These are phyloP conservation scores for Diplodia scrobiculata DNA, from an alignment of 2,329 filamentous ascomycete genomes.

Conservation along the genomic window DNA sequence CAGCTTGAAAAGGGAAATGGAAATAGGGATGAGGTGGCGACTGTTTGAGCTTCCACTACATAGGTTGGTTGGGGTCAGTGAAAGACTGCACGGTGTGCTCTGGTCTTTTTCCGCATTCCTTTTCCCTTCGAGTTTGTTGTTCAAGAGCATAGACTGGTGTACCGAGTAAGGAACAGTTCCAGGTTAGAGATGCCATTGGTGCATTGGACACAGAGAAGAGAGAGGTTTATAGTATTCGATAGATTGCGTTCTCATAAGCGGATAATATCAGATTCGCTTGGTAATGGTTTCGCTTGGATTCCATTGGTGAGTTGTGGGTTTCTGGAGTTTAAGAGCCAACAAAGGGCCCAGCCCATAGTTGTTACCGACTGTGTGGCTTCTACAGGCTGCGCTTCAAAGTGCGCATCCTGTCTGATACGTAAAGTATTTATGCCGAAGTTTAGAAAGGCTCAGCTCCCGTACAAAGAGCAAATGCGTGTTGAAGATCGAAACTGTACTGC, in stretches of 20 bases:
- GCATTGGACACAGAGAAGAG: not conserved
- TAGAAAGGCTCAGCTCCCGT: not conserved
- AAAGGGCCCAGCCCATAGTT: not conserved
- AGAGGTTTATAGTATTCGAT: not conserved
- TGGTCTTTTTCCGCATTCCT: no score
- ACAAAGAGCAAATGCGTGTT: not conserved
- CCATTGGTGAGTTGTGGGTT: no score
- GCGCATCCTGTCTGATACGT: not conserved
- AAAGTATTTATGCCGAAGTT: not conserved
- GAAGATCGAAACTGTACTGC: not conserved
- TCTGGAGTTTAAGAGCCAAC: not conserved
- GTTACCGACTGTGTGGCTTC: not conserved
- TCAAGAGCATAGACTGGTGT: not conserved
- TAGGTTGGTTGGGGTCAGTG: not conserved
- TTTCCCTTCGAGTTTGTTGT: not conserved
- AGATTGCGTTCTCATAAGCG: no score
- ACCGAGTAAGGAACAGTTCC: not conserved
- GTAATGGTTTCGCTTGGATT: not conserved
- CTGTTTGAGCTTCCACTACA: not conserved
- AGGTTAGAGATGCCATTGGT: not conserved
- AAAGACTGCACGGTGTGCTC: not conserved
- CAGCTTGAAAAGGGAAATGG: not conserved
- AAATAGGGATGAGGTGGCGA: not conserved
- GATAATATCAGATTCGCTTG: not conserved
- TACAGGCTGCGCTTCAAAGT: not conserved